Evolutionary conservation across 495 filamentous ascomycete species (phyloP), one percentile per base, ranked within the genome.

Genomic region (Penicillium argentinense): DNA sequence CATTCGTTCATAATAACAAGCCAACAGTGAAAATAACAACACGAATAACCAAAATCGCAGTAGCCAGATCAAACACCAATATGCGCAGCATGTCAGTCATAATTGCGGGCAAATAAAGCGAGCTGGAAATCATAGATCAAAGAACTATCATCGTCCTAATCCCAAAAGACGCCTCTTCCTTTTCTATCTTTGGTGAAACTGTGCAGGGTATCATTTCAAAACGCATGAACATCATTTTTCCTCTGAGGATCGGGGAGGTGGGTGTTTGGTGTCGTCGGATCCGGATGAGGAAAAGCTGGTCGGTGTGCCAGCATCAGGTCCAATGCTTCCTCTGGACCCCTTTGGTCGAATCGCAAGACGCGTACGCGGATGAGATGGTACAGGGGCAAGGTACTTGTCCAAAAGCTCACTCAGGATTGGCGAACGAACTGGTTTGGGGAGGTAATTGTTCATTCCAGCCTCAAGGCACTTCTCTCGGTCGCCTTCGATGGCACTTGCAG

Each of bases 371-470:
- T 63, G 62, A 0, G 67, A 57, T 6, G 69, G 69, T 53, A 80
- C 79, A 9, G 73, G 80, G 13, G 75, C 78, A 26, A 82, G 69
- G 56, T 89, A 89, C 13, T 75, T 70, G 49, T 91, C 87, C 39
- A 92, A 59, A 73, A 91, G 87, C 57, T 81, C 78, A 63, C 84
- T 88, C 26, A 92, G 69, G 33, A 90, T 73, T 17, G 82, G 80
- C 12, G 79, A 82, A 40, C 89, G 76, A 1, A 96, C 91, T 7
- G 91, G 91, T 62, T 96, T 96, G 18, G 91, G 89, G 4, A 96
- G 81, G 49, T 96, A 96, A 51, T 96, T 89, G 67, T 95, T 95
- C 91, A 96, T 96, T 21, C 91, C 91, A 1, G 89, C 87, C 19
- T 89, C 88, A 12, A 96, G 72, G 55, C 91, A 96, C 64, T 91